Percentiles rank a stretch among this genome's conserved stretches.
These are phyloP conservation scores for Raffaelea deltoideospora DNA, from an alignment of 2,329 filamentous ascomycete species.

Conservation along the genomic window DNA sequence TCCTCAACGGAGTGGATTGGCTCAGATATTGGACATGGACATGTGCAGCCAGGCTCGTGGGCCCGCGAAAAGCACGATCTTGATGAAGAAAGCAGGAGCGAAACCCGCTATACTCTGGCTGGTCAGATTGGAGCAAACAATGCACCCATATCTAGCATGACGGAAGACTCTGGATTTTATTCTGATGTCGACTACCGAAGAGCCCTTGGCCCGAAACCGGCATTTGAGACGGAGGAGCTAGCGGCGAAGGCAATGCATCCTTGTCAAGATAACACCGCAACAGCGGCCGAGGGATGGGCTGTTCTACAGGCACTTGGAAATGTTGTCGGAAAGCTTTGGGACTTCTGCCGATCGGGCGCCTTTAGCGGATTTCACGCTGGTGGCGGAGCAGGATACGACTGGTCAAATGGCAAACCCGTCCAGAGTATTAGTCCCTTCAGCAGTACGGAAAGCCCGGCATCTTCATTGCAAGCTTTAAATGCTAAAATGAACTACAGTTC, in stretches of 20 bases:
- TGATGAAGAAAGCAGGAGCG: neutral
- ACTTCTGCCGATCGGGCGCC: slow-evolving; percentile 61
- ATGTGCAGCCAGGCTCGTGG: too few species aligned
- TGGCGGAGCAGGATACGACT: slow-evolving; percentile 54
- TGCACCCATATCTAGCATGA: too few species aligned
- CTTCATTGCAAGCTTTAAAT: too few species aligned
- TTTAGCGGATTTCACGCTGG: slow-evolving; percentile 82
- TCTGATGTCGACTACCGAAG: slow-evolving; percentile 42
- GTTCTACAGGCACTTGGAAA: slow-evolving; percentile 49
- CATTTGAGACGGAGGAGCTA: slow-evolving; percentile 10
- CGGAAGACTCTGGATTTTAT: too few species aligned
- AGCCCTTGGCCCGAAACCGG: slow-evolving; percentile 30
- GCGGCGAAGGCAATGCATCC: slow-evolving; percentile 9
- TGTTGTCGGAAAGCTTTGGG: slow-evolving; percentile 64
- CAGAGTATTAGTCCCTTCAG: too few species aligned
- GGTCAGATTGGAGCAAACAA: too few species aligned
- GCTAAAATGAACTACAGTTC: too few species aligned
- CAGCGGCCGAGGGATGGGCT: slow-evolving; percentile 2
- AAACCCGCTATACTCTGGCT: slow-evolving; percentile 31
- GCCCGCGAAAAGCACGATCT: too few species aligned
- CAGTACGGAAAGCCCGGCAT: too few species aligned
- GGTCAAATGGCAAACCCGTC: slow-evolving; percentile 12
- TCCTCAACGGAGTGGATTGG: too few species aligned
- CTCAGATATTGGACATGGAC: neutral
- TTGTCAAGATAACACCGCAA: neutral